Base-by-base conservation (phyloP, 257 asterid genomes). In the Nemophila menziesii region DNA sequence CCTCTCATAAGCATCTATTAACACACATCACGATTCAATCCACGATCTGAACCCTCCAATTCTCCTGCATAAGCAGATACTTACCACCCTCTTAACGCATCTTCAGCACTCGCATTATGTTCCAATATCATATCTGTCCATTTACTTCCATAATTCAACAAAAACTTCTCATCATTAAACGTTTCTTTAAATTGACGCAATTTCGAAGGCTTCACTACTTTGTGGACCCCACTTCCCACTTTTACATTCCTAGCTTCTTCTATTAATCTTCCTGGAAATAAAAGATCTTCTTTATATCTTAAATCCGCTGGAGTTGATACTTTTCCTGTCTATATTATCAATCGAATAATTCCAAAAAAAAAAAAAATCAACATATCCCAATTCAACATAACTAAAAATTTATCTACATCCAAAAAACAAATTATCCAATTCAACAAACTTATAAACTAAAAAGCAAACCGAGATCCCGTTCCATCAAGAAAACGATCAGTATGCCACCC, bases 51-150 rank as follows among this genome's bases (percentile, higher is more conserved):
- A 27, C 51, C 72, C 53, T 76, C 74, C 21, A 73, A 61, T 43
- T 70, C 72, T 37, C 89, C 66, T n/a, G n/a, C n/a, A n/a, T n/a
- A n/a, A n/a, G n/a, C n/a, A 63, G 94, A 96, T 44, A 90, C 94
- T 34, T 81, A 69, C 99, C 96, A 90, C n/a, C 93, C 99, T 68
- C 94, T 74, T 76, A 90, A 48, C 23, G 93, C 96, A 62, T 90
- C 96, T 67, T 85, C 94, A 21, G 92, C 94, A 0, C 69, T 76
- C 19, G 99, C 99, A 18, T 58, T 60, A 39, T 69, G 86, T 47
- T 81, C 83, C 66, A 90, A 61, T 46, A 90, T 67, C 96, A 90
- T 68, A 60, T 90, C 86, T 1, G 89, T 85, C 56, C 78, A 67
- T 62, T 62, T 67, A 51, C 6, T 44, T 48, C 89, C 82, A 1